phyloP scores from a whole-genome alignment of 306 rosid genomes.

The Comarum palustre region DNA sequence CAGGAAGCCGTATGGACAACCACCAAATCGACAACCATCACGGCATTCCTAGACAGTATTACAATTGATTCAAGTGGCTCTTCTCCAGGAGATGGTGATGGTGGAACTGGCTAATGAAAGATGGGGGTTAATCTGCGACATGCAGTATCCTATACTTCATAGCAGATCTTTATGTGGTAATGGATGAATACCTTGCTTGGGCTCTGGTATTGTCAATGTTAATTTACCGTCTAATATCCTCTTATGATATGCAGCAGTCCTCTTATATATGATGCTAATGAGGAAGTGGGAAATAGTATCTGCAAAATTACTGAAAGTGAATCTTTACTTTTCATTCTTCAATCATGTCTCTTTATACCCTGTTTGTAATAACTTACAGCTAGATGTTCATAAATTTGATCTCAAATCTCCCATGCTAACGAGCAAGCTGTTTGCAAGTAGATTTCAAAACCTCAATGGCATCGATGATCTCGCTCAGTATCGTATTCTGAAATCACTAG shows the following conservation, averaged over 20 bases:
- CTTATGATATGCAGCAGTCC: background rate
- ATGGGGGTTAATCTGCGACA: background rate
- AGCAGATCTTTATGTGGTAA: background rate
- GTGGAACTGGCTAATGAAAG: conserved; percentile 10
- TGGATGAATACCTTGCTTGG: too few relatives aligned
- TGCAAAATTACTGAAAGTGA: background rate
- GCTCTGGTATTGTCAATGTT: background rate
- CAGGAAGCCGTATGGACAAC: conserved; percentile 25
- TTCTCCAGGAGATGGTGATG: conserved; percentile 33
- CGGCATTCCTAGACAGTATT: conserved; percentile 38
- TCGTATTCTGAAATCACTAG: background rate
- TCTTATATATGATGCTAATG: too few relatives aligned
- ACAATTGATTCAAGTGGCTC: conserved; percentile 29
- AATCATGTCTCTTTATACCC: too few relatives aligned
- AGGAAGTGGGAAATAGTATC: background rate
- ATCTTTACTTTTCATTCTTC: background rate
- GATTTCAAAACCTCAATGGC: background rate
- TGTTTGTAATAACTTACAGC: too few relatives aligned
- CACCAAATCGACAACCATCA: conserved; percentile 44
- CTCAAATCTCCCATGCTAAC: background rate
- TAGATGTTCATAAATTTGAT: background rate
- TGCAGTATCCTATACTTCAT: background rate
- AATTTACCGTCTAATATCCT: background rate
- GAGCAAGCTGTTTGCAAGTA: background rate
- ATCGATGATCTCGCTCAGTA: background rate